phyloP scores from a whole-genome alignment of 2,329 filamentous ascomycete genomes.

The Didymella exigua region DNA sequence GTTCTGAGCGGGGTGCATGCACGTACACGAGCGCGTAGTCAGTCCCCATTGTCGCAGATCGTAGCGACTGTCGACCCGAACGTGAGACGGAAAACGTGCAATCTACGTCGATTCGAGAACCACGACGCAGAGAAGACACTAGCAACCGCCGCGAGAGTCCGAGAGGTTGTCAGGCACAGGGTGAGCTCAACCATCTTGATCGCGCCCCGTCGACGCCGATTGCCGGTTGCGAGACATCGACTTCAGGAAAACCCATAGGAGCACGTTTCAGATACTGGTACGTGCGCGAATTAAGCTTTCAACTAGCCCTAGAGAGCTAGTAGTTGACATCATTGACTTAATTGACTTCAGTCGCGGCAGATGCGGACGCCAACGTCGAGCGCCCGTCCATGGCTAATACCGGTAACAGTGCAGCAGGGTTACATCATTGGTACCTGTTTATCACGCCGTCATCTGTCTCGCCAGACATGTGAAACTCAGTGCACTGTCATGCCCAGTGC shows the following conservation, averaged over 20 bases:
- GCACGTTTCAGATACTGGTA: conserved; percentile 17
- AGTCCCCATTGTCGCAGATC: conserved; percentile 57
- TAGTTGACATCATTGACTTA: conserved; percentile 39
- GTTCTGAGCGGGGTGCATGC: conserved; percentile 9
- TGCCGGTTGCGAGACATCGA: conserved; percentile 4
- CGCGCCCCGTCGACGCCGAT: conserved; percentile 5
- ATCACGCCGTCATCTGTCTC: conserved; percentile 5
- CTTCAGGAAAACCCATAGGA: neutral
- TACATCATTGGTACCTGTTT: conserved; percentile 9
- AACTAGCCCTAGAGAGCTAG: neutral
- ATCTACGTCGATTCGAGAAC: conserved; percentile 25
- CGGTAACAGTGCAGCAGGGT: neutral
- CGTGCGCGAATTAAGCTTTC: conserved; percentile 27
- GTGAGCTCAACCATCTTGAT: conserved; percentile 6
- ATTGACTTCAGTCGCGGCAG: too few species aligned
- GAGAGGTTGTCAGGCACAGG: conserved; percentile 21
- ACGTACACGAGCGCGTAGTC: conserved; percentile 69
- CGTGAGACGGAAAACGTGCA: conserved; percentile 15
- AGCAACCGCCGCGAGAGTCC: conserved; percentile 22
- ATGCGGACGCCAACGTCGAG: conserved; percentile 8
- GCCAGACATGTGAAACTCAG: conserved; percentile 15
- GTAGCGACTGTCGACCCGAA: conserved; percentile 15
- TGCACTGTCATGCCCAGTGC: conserved; percentile 6
- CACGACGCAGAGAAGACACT: conserved; percentile 28
- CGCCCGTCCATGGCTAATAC: conserved; percentile 1